A percentile compares a stretch with the other conserved stretches of the same genome.
Evolutionary conservation across 169 alveolate species (phyloP).

Genomic region (Plasmodium gonderi): DNA sequence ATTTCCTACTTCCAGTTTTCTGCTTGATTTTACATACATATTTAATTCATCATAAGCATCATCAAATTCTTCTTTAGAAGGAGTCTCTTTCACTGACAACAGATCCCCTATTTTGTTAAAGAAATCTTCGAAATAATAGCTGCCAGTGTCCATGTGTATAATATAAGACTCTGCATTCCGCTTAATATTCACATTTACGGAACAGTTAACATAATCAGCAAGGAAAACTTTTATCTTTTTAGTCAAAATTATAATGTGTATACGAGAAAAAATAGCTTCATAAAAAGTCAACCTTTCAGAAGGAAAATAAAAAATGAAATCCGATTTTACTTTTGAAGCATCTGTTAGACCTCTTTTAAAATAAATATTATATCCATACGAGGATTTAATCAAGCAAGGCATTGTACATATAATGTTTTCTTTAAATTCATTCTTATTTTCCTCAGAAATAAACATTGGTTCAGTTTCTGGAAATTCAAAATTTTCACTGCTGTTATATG

Average conservation of each 20-base stretch:
- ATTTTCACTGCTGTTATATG: constrained; percentile 51
- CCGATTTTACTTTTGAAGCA: constrained; percentile 37
- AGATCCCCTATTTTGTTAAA: constrained; percentile 28
- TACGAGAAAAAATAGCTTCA: constrained; percentile 66
- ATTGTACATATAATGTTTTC: constrained; percentile 28
- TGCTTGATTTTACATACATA: background rate
- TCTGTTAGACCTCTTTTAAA: constrained; percentile 69
- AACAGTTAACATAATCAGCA: constrained; percentile 53
- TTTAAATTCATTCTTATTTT: constrained; percentile 14
- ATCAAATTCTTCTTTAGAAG: constrained; percentile 53
- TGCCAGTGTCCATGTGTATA: constrained; percentile 35
- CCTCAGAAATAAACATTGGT: constrained; percentile 43
- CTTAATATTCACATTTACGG: constrained; percentile 47
- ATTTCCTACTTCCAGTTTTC: constrained; percentile 7
- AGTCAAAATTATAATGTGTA: constrained; percentile 43
- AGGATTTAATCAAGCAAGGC: constrained; percentile 72
- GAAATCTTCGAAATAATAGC: constrained; percentile 50
- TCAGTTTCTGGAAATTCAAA: constrained; percentile 52
- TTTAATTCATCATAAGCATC: constrained; percentile 67
- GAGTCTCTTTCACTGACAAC: constrained; percentile 32
- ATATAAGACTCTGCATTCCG: constrained; percentile 20
- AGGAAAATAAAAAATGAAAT: constrained; percentile 69
- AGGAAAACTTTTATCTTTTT: constrained; percentile 32
- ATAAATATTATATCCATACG: constrained; percentile 70
- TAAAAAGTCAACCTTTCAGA: constrained; percentile 58